Conservation (phyloP, 805 yeast genomes). For the Saccharomycopsis oosterbeekiorum region DNA sequence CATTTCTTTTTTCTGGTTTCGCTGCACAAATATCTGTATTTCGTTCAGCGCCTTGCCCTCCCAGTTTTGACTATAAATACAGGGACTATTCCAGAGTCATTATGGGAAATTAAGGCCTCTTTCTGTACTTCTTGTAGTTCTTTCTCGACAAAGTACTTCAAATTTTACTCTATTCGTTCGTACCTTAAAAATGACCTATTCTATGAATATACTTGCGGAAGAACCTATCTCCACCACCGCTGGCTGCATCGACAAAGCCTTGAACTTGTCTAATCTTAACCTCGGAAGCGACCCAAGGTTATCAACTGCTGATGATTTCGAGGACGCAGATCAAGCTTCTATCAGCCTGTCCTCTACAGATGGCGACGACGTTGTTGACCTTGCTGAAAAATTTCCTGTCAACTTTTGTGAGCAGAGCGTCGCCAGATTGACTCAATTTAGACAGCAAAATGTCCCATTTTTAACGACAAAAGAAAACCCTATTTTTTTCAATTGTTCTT, state of each 20-base stretch:
- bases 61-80: no score
- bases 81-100: no score
- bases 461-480: not conserved
- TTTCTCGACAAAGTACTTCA: no score
- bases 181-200: no score
- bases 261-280: not conserved
- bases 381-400: not conserved
- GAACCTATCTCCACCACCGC: no score
- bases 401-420: not conserved
- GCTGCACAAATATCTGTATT: no score
- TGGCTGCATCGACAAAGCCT: not conserved
- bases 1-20: no score
- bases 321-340: not conserved
- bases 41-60: no score
- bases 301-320: not conserved
- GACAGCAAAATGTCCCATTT: slow-evolving; percentile 5
- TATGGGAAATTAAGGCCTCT: no score
- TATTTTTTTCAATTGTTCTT: slow-evolving; percentile 14
- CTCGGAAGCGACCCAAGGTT: not conserved
- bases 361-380: not conserved
- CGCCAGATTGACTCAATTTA: slow-evolving; percentile 1
- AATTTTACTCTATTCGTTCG: no score
- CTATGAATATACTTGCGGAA: no score
- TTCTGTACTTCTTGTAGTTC: no score
- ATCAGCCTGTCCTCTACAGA: not conserved